Evolutionary conservation across 305 asterid species (phyloP).

Genomic region (Fraxinus latifolia): DNA sequence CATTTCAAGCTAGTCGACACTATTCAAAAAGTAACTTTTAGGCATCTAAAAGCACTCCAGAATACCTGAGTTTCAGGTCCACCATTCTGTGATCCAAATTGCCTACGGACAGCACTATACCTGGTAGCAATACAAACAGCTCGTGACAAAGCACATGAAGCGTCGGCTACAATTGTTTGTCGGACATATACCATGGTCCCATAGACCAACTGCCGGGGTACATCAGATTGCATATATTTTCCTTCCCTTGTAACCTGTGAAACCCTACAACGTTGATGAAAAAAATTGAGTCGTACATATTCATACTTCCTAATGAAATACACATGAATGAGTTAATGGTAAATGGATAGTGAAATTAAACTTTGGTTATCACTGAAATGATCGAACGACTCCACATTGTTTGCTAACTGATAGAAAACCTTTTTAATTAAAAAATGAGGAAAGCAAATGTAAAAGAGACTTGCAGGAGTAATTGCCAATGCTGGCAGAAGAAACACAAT

Average conservation of each 20-base stretch:
- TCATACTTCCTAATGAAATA: constrained; percentile 6
- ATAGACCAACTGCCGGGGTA: constrained; percentile 84
- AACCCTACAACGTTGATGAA: constrained; percentile 51
- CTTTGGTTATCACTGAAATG: neutral
- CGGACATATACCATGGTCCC: constrained; percentile 98
- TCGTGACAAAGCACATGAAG: constrained; percentile 82
- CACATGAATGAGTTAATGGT: neutral
- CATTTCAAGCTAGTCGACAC: neutral
- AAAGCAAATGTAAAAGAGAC: neutral
- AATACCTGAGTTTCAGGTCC: constrained; percentile 93
- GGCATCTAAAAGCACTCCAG: neutral
- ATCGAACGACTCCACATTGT: neutral
- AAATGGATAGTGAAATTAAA: neutral
- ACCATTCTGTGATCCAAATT: constrained; percentile 86
- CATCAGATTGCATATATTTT: constrained; percentile 68
- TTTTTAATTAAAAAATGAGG: neutral
- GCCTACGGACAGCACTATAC: constrained; percentile 96
- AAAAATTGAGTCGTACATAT: neutral
- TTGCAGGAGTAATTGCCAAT: neutral
- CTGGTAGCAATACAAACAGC: constrained; percentile 97
- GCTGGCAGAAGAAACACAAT: neutral
- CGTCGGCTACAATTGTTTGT: constrained; percentile 80
- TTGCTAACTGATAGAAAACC: neutral
- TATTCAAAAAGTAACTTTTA: neutral
- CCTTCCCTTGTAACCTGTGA: constrained; percentile 92